phyloP scores from a whole-genome alignment of 1,284 basidiomycete genomes.

The Sporisorium iseilematis-ciliati region DNA sequence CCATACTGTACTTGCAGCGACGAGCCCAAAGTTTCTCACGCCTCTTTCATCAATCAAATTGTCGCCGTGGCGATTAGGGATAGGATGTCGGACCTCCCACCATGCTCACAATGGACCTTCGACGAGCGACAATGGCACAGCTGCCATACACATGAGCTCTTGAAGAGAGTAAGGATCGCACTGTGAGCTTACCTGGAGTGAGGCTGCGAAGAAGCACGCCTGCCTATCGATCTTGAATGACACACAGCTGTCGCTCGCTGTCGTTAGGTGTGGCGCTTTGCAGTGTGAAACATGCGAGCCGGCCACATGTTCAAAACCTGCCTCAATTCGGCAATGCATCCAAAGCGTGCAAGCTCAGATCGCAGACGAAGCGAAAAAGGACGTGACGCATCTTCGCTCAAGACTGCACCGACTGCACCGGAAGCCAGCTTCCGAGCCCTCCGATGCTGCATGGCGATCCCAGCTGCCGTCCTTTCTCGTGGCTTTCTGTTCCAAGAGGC shows the following conservation, averaged over 20 bases:
- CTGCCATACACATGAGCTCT: no score
- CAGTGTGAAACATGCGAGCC: not conserved
- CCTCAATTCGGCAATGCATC: not conserved
- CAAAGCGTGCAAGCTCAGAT: not conserved
- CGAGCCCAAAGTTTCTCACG: no score
- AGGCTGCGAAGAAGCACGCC: not conserved
- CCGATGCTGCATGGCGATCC: conserved; percentile 8
- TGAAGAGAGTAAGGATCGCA: no score
- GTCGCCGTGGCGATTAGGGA: no score
- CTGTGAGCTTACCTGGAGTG: not conserved
- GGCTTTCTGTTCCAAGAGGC: not conserved
- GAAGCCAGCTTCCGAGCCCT: conserved; percentile 6
- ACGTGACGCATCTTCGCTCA: not conserved
- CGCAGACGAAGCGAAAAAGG: not conserved
- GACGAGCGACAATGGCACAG: no score
- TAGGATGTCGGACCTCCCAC: no score
- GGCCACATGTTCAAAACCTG: not conserved
- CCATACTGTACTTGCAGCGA: no score
- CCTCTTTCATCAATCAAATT: no score
- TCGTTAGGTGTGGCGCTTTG: conserved; percentile 2
- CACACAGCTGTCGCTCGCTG: not conserved
- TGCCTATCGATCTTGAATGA: not conserved
- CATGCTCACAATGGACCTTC: no score
- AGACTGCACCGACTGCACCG: conserved; percentile 9
- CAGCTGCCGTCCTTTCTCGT: not conserved